Evolutionary conservation across 805 yeast genomes (phyloP), one percentile per base, ranked within the genome.

Genomic region (Dipodascus geniculatus): DNA sequence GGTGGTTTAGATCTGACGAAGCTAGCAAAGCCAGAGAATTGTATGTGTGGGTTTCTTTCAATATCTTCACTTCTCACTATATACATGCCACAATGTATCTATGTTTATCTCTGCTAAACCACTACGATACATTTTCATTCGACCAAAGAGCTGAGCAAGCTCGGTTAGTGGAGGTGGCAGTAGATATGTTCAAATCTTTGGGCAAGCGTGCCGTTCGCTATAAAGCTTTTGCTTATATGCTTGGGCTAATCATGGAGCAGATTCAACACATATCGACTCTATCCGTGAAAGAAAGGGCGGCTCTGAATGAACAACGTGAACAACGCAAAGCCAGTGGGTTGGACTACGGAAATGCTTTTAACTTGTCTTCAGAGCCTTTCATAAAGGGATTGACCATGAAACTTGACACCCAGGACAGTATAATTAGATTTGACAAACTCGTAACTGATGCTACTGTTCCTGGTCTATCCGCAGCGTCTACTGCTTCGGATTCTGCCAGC

Each of bases 51-150:
- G 31, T 53, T 16, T 49, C 50, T 4, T 48, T 54, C 9, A 23
- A 55, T 16, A 24, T 56, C 23, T 52, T 55, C 9, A 42, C 55
- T 42, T 48, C 58, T 2, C 49, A 55, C 23, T 56, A 56, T 38
- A 17, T 58, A 3, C 64, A 61, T 48, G 60, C 63, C 20, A 48
- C 53, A 20, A 31, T 59, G 47, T 54, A 49, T 47, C 48, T 58
- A 16, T 49, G 56, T 2, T 53, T 60, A 8, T 23, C 53, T 14
- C 28, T 59, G 51, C 22, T 58, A 51, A 58, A 54, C 38, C 48
- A 55, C 42, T 55, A 48, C 49, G 59, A 57, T 19, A 22, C 35
- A 17, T 48, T 59, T 20, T 28, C 51, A 16, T 35, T 31, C 3
- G 49, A 52, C 3, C 57, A 53, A 31, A 33, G 58, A n/a, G 49